A percentile compares a stretch with the other conserved stretches of the same genome.
These are phyloP conservation scores for Cylindricascospora bacillispora DNA, from an alignment of 1,139 yeast species.

Conservation along the genomic window DNA sequence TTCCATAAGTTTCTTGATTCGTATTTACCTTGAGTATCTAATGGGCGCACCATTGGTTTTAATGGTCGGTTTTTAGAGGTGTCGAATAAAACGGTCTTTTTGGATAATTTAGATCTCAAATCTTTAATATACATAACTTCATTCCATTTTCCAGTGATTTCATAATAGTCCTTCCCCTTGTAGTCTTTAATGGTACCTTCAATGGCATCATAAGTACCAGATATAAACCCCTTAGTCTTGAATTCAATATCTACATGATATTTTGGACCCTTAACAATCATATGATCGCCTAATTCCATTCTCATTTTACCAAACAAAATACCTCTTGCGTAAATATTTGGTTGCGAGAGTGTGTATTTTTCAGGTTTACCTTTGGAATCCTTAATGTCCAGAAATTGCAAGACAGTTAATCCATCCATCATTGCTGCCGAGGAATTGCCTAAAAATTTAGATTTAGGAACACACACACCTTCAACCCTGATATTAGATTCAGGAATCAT, in stretches of 20 bases:
- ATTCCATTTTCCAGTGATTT: constrained; percentile 86
- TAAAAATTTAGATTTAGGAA: constrained; percentile 77
- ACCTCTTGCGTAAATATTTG: constrained; percentile 93
- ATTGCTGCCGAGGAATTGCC: constrained; percentile 96
- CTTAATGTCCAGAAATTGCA: constrained; percentile 53
- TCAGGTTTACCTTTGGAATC: constrained; percentile 40
- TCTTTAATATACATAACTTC: constrained; percentile 65
- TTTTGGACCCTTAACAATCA: constrained; percentile 54
- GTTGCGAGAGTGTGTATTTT: constrained; percentile 72
- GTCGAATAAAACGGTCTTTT: constrained; percentile 48
- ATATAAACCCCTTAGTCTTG: constrained; percentile 85
- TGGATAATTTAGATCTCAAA: constrained; percentile 31
- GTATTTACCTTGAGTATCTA: constrained; percentile 62
- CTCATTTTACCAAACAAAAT: constrained; percentile 80
- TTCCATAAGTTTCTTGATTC: constrained; percentile 83
- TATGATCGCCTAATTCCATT: constrained; percentile 86
- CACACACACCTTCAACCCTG: constrained; percentile 76
- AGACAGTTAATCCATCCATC: constrained; percentile 81
- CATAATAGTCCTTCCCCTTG: constrained; percentile 45
- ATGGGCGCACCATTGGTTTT: constrained; percentile 62
- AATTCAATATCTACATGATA: constrained; percentile 77
- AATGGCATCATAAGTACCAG: constrained; percentile 85
- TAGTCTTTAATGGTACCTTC: constrained; percentile 55
- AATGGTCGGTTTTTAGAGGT: constrained; percentile 39
- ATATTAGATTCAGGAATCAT: constrained; percentile 69